phyloP scores from a whole-genome alignment of 192 early-diverging fungal species.

The Coemansia reversa region DNA sequence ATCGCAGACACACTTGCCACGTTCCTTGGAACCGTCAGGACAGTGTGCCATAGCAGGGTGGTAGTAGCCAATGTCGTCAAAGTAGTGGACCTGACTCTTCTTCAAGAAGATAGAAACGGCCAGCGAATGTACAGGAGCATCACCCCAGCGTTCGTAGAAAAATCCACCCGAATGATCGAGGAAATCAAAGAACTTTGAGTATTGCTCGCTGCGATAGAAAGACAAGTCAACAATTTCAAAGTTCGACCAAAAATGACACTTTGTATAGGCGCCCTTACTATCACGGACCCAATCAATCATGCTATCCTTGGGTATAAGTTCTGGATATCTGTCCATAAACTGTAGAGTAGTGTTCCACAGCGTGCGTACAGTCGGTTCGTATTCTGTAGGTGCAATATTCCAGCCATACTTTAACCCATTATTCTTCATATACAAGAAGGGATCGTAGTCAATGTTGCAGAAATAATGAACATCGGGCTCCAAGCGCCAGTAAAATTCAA shows the following conservation, averaged over 20 bases:
- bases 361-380: slow-evolving; percentile 56
- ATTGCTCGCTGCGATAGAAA: slow-evolving; percentile 64
- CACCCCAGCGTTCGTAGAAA: slow-evolving; percentile 78
- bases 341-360: slow-evolving; percentile 46
- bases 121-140: slow-evolving; percentile 63
- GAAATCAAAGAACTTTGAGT: slow-evolving; percentile 63
- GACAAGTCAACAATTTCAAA: slow-evolving; percentile 80
- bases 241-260: slow-evolving; percentile 78
- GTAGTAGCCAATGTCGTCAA: slow-evolving; percentile 70
- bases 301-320: slow-evolving; percentile 54
- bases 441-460: slow-evolving; percentile 59
- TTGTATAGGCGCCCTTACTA: slow-evolving; percentile 45
- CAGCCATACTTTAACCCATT: slow-evolving; percentile 55
- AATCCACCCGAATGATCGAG: slow-evolving; percentile 76
- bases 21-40: slow-evolving; percentile 44
- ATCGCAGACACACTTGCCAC: slow-evolving; percentile 49
- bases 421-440: slow-evolving; percentile 57
- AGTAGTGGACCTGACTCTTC: slow-evolving; percentile 62
- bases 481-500: slow-evolving; percentile 62
- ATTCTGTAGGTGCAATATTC: slow-evolving; percentile 57
- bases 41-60: slow-evolving; percentile 49
- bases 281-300: slow-evolving; percentile 53
- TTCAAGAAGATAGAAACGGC: slow-evolving; percentile 56
- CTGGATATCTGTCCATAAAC: slow-evolving; percentile 56
- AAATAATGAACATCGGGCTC: slow-evolving; percentile 59